A percentile compares a stretch with the other conserved stretches of the same genome.
These are phyloP conservation scores for Cercospora sp. DNA, from an alignment of 2,329 filamentous ascomycete species.

Conservation along the genomic window DNA sequence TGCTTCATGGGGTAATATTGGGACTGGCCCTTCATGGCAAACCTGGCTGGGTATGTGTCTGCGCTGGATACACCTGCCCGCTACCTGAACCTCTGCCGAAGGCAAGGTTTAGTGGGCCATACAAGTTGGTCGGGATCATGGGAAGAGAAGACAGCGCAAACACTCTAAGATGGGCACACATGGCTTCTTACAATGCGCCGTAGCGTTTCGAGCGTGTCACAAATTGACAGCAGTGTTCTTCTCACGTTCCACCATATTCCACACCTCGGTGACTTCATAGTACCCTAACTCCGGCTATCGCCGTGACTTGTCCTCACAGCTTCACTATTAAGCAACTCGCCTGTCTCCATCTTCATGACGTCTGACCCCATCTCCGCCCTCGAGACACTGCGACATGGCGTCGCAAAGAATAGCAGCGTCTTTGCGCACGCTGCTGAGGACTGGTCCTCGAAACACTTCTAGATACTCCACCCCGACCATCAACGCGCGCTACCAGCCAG, in stretches of 20 bases:
- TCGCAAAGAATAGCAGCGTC: slow-evolving; percentile 12
- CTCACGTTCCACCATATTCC: background rate
- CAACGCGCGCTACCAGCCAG: background rate
- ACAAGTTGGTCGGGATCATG: background rate
- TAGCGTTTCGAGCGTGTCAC: background rate
- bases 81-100: background rate
- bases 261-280: background rate
- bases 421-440: background rate
- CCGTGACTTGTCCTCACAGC: background rate
- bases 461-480: background rate
- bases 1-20: background rate
- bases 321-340: background rate
- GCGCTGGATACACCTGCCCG: background rate
- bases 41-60: background rate
- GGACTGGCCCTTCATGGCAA: background rate
- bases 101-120: background rate
- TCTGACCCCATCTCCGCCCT: background rate
- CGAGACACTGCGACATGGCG: background rate
- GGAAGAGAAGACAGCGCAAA: background rate
- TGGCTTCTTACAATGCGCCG: background rate
- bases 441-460: background rate
- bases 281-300: background rate
- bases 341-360: background rate
- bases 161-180: background rate
- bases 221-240: background rate